A percentile compares a stretch with the other conserved stretches of the same genome.
These are phyloP conservation scores for Raphanus raphanistrum DNA, from an alignment of 345 rosid genomes.

Conservation along the genomic window DNA sequence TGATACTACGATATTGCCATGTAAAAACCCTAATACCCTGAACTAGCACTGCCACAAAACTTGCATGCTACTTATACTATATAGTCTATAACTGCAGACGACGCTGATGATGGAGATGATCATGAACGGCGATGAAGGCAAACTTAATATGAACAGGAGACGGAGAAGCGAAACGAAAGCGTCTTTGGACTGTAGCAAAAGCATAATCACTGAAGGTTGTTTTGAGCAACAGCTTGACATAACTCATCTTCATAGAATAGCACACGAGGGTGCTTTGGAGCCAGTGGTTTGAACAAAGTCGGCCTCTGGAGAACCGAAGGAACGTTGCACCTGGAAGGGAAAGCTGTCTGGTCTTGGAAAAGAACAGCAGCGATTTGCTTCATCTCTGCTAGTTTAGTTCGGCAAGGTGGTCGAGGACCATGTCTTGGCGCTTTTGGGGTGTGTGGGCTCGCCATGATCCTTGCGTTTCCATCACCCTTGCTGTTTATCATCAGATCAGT, in stretches of 20 bases:
- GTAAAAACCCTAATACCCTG: constrained; percentile 39
- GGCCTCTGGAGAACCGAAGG: constrained; percentile 84
- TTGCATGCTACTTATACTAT: constrained; percentile 49
- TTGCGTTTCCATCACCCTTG: constrained; percentile 63
- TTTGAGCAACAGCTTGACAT: constrained; percentile 95
- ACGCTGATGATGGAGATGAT: constrained; percentile 8
- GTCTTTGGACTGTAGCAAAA: not conserved
- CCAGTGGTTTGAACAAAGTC: constrained; percentile 54
- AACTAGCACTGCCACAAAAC: constrained; percentile 39
- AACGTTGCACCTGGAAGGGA: constrained; percentile 71
- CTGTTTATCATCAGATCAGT: constrained; percentile 37
- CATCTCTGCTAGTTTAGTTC: constrained; percentile 69
- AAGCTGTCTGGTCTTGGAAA: constrained; percentile 72
- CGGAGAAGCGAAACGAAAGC: constrained; percentile 5
- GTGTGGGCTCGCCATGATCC: constrained; percentile 54
- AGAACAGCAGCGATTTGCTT: constrained; percentile 88
- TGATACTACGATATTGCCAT: constrained; percentile 25
- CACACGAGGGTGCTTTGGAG: constrained; percentile 51
- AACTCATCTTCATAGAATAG: constrained; percentile 91
- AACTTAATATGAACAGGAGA: constrained; percentile 56
- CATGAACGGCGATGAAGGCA: constrained; percentile 31
- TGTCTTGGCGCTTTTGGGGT: constrained; percentile 94
- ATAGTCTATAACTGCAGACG: constrained; percentile 4
- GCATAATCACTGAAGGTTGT: constrained; percentile 65
- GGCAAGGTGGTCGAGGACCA: constrained; percentile 84